Percentiles rank a stretch among this genome's conserved stretches.
Conservation (phyloP, 2,329 filamentous ascomycete genomes). For the Colletotrichum scovillei region DNA sequence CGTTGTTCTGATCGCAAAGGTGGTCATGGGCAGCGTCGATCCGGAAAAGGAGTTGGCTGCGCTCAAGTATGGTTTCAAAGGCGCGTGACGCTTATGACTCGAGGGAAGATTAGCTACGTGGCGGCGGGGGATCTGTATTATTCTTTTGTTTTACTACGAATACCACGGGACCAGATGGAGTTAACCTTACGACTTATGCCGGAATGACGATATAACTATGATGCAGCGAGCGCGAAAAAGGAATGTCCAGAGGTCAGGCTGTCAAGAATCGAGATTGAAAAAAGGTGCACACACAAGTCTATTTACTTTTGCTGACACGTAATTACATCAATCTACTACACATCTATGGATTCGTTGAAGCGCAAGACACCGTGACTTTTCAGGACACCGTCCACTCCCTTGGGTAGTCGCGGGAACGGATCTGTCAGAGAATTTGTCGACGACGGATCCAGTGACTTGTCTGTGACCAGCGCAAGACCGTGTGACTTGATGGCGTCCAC, state of each 20-base stretch:
- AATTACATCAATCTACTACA: constrained; percentile 51
- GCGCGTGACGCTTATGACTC: constrained; percentile 57
- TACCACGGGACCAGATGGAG: background rate
- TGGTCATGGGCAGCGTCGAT: constrained; percentile 76
- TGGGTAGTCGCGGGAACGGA: constrained; percentile 72
- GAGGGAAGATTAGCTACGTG: background rate
- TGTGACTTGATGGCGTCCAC: constrained; percentile 95
- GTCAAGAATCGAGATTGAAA: background rate
- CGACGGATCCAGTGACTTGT: constrained; percentile 75
- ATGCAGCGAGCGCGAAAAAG: background rate
- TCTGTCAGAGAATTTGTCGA: constrained; percentile 55
- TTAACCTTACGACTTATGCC: constrained; percentile 24
- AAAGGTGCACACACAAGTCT: constrained; percentile 17
- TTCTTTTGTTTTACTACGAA: background rate
- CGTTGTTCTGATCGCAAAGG: constrained; percentile 70
- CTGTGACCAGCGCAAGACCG: constrained; percentile 90
- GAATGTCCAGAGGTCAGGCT: background rate
- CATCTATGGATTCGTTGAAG: constrained; percentile 93
- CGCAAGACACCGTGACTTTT: constrained; percentile 87
- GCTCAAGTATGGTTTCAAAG: constrained; percentile 75
- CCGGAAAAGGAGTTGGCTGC: constrained; percentile 71
- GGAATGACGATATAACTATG: constrained; percentile 6
- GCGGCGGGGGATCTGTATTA: background rate
- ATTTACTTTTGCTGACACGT: constrained; percentile 12
- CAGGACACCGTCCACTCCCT: constrained; percentile 88